Base-by-base conservation (phyloP, 768 basidiomycete genomes). In the Agaricus sinodeliciosus region DNA sequence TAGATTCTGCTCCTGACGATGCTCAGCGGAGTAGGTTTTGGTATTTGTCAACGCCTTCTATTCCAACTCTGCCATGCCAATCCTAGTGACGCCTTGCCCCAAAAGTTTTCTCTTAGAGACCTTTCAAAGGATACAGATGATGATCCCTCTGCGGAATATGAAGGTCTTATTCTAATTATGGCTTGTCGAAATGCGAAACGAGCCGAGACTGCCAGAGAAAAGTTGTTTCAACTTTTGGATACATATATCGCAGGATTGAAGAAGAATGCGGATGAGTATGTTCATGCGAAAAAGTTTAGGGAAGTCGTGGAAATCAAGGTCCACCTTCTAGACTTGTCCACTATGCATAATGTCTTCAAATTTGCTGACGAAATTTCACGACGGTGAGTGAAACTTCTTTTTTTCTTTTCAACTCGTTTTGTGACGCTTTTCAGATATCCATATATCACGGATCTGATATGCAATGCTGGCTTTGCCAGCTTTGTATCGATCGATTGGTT, bases 381-480 rank as follows among this genome's bases (percentile, higher is more conserved):
- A 58, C 80, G 66, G 90, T 90, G 56, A 19, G 78, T 68, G 48
- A 31, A 1, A 9, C 15, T n/a, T n/a, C 9, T 19, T 34, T 6
- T 8, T 44, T 45, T 43, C 55, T 25, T 40, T 49, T 19, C 9
- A 34, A 43, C 36, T 43, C 3, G 19, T 48, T 50, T 36, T 19
- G 2, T 35, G 19, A 36, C 40, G 31, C 31, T 8, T 54, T 45
- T 18, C 51, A 93, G 90, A 55, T 86, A 90, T 58, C 78, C 85
- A 1, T 90, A 93, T 59, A 69, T 94, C 25, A 88, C 91, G 0
- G 90, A 89, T 60, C 66, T 92, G 36, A 78, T 92, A 31, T 84
- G 77, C 64, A 94, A 93, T 57, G 91, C 91, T 11, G 91, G 91
- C 3, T 69, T 85, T 0, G 80, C 78, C 0, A 76, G 76, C 55